Evolutionary conservation across 2,329 filamentous ascomycete genomes (phyloP), one percentile per base, ranked within the genome.

Genomic region (Pleomassaria siparia): DNA sequence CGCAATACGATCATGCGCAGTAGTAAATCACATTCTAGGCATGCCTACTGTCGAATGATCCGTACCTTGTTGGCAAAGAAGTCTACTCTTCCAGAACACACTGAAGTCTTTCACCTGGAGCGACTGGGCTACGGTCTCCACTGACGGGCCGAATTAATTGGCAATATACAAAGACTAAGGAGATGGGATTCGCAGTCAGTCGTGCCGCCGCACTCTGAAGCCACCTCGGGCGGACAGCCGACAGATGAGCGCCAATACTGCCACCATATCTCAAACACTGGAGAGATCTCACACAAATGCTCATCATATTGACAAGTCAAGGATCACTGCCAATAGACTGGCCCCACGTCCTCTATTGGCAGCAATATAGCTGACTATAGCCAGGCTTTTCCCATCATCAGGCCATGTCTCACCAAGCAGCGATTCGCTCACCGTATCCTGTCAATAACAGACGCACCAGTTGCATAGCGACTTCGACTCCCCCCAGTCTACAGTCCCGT

Each of bases 401-500:
- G 9, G 28, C 26, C 13, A 15, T 32, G 15, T 36, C 13, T 40
- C 28, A 32, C n/a, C n/a, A 9, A 25, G 10, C 15, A 20, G 47
- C 42, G 35, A 37, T 45, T 45, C 37, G 47, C 24, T 39, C 39
- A 18, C 15, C 26, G 16, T 20, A 49, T 41, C 47, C 43, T 46
- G 42, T 49, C 37, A 42, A 49, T 49, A 49, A 16, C 43, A 39
- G 42, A 36, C 11, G 8, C 26, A 24, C 40, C 18, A 16, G 28
- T 22, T 43, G 40, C 40, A 47, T 43, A 40, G 21, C 40, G 32
- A 16, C 12, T 10, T 28, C 25, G 11, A 39, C 9, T 29, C 29
- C 22, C 28, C 32, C 25, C 15, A 30, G 33, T 40, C 24, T 11
- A 20, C 21, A 15, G 24, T 10, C n/a, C 28, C 28, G 21, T 15